phyloP scores from a whole-genome alignment of 2,329 filamentous ascomycete genomes.

The Aspergillus aculeatinus region DNA sequence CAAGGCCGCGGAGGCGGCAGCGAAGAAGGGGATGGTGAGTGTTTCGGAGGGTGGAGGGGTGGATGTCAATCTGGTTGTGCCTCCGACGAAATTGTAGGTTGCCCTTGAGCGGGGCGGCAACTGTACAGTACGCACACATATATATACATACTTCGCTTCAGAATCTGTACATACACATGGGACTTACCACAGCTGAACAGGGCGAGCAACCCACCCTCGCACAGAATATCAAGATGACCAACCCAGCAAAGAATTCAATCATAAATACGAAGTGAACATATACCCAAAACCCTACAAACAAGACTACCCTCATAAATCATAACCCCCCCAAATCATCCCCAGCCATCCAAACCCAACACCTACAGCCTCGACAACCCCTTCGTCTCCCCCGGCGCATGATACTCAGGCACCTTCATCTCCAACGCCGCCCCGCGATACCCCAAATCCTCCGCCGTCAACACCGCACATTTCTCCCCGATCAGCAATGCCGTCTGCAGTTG shows the following conservation, averaged over 20 bases:
- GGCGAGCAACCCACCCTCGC: too few species aligned
- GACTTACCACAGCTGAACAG: too few species aligned
- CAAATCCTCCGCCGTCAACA: conserved; percentile 70
- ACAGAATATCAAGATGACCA: too few species aligned
- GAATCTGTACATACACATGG: too few species aligned
- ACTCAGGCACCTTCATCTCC: conserved; percentile 72
- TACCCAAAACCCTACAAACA: too few species aligned
- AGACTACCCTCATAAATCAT: too few species aligned
- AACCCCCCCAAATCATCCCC: too few species aligned
- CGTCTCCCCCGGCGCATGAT: conserved; percentile 53
- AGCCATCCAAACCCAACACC: not conserved
- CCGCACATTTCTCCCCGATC: conserved; percentile 72
- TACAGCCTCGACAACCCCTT: conserved; percentile 24
- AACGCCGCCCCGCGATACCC: conserved; percentile 71
- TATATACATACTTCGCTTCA: too few species aligned
- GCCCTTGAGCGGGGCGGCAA: not conserved
- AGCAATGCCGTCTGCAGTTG: conserved; percentile 61
- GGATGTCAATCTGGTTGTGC: conserved; percentile 20
- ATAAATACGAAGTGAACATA: too few species aligned
- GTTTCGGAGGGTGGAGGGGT: conserved; percentile 15
- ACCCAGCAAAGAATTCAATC: too few species aligned
- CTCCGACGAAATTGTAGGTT: conserved; percentile 17
- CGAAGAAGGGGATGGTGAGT: conserved; percentile 16
- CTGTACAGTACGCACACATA: too few species aligned
- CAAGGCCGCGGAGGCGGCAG: conserved; percentile 12